Evolutionary conservation across 2,329 filamentous ascomycete species (phyloP), one percentile per base, ranked within the genome.

Genomic region (Microsporum canis): DNA sequence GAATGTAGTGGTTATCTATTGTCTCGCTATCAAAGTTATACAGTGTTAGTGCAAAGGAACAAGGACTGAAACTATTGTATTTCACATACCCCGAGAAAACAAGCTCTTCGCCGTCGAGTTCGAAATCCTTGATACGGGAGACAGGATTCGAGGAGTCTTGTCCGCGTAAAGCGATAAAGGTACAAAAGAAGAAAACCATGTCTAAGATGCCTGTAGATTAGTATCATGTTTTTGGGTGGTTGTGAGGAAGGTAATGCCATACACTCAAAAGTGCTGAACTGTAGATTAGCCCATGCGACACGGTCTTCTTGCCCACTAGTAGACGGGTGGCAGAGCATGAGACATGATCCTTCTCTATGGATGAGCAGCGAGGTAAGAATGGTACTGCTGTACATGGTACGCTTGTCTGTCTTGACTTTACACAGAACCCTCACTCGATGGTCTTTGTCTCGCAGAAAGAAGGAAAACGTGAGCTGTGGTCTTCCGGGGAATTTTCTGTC

Each of bases 161-260:
- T 6, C 77, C 76, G 63, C 84, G 83, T 71, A 85, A 77, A 0
- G 82, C 81, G 7, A 84, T 69, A 60, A 83, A 79, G 0, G 79
- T 79, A 63, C 77, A 80, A 68, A 81, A 82, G 69, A 84, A 84
- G 1, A 82, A 68, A 2, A 82, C 79, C 77, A 84, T 79, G 56
- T 76, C 79, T 82, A 53, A 3, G 34, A 10, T 38, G 7, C 1
- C 8, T n/a, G 2, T 38, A 61, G 41, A 53, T 56, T 34, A 61
- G 53, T 33, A 45, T 63, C 10, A 27, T 17, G 12, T 56, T 56
- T 17, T 23, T 14, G 59, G 63, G 34, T 7, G 33, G 41, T 7
- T 39, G 12, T 3, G 27, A 27, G 2, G n/a, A n/a, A 33, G 41
- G 39, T 38, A 3, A 14, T 7, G 29, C 68, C 71, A 59, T 72